Evolutionary conservation across 305 asterid genomes (phyloP).

Genomic region (Fraxinus sp.): DNA sequence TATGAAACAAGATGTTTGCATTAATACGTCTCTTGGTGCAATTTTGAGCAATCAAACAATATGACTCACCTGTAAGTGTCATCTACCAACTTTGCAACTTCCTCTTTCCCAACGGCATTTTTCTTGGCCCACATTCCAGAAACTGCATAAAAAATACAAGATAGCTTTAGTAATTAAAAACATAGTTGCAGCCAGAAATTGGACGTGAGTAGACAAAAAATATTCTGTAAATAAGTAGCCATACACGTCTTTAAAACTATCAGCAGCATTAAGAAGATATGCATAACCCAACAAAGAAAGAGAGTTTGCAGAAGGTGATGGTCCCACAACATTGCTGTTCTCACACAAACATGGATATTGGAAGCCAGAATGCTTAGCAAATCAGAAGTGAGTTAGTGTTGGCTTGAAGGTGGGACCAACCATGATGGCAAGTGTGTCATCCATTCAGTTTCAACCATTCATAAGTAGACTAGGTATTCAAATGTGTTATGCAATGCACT

Average conservation of each 20-base stretch:
- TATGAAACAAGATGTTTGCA: background rate
- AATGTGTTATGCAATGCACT: background rate
- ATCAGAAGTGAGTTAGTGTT: background rate
- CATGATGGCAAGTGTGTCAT: background rate
- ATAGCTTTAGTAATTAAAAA: constrained; percentile 12
- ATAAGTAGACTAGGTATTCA: background rate
- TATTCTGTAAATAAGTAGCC: background rate
- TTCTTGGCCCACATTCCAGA: constrained; percentile 67
- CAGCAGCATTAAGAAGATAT: background rate
- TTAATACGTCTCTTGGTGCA: background rate
- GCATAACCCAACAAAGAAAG: background rate
- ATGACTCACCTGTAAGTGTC: constrained; percentile 60
- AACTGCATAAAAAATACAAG: constrained; percentile 34
- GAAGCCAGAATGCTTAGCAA: background rate
- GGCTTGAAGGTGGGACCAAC: background rate
- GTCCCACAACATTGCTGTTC: background rate
- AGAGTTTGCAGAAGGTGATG: background rate
- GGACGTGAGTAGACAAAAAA: background rate
- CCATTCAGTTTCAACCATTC: constrained; percentile 2
- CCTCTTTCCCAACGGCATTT: constrained; percentile 59
- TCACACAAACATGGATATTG: background rate
- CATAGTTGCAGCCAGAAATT: background rate
- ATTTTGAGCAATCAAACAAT: constrained; percentile 2
- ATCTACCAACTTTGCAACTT: constrained; percentile 65
- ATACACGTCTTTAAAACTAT: background rate